Evolutionary conservation across 1,284 basidiomycete species (phyloP), one percentile per base, ranked within the genome.

Genomic region (Inonotus obliquus): DNA sequence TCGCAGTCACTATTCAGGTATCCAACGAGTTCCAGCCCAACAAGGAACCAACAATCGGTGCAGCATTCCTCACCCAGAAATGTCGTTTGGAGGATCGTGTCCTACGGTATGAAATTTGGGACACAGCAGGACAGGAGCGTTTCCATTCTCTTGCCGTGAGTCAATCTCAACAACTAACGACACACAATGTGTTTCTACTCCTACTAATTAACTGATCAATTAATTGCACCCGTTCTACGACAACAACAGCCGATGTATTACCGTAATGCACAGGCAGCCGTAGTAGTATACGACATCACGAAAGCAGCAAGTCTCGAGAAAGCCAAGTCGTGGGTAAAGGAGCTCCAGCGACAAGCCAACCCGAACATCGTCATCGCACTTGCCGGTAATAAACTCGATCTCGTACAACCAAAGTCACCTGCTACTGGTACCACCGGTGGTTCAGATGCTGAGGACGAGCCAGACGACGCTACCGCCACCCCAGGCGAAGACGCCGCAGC

Each of bases 301-400:
- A 96, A 95, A 74, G 88, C 89, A 62, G 85, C 91, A 61, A 98
- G 95, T 69, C 84, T 99, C 65, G 97, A 99, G 75, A 99, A 99
- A 76, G 96, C 96, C 63, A 99, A 99, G 80, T 95, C 94, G 38
- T 99, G 96, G 96, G 96, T 99, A 66, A 99, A 98, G 80, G 96
- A 99, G 77, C 83, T 99, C 27, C 97, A 99, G 76, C 87, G 97
- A 66, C 96, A 99, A 74, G 96, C 97, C 41, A 98, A 97, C 75
- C 96, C 96, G 39, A 98, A 98, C 76, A 98, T 99, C 72, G 95
- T 99, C 71, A 99, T 99, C 70, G 95, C 95, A 9, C 86, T 98
- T 54, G 92, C 92, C 11, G 95, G 95, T 45, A 97, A 97, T 83
- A 97, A 98, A 77, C 83, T 97, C 68, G 96, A 98, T 77, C 84